Evolutionary conservation across 208 protist genomes (phyloP).

Genomic region (Leishmania braziliensis): DNA sequence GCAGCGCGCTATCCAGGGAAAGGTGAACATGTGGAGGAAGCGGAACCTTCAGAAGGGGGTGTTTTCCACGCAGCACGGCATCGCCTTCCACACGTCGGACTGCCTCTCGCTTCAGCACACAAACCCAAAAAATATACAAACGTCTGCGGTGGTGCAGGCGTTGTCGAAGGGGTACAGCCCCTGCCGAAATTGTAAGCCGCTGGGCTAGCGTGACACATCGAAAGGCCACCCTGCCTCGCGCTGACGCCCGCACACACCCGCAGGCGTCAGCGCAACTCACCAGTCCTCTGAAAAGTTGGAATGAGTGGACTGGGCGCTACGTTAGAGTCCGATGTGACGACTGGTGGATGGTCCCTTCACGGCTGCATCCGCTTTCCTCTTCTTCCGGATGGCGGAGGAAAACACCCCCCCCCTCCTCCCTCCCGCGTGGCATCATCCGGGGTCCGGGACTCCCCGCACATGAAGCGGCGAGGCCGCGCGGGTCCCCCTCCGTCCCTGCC

Average conservation of each 20-base stretch:
- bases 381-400: not conserved
- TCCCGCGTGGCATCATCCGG: no score
- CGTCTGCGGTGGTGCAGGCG: slow-evolving; percentile 28
- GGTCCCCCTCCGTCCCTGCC: no score
- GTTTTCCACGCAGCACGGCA: slow-evolving; percentile 42
- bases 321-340: not conserved
- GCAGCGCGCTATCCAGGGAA: slow-evolving; percentile 20
- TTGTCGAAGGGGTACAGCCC: slow-evolving; percentile 43
- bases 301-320: no score
- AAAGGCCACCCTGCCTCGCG: no score
- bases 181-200: slow-evolving; percentile 54
- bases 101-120: slow-evolving; percentile 29
- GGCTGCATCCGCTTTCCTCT: not conserved
- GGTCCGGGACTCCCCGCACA: no score
- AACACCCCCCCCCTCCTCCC: not conserved
- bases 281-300: no score
- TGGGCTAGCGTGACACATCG: slow-evolving; percentile 1
- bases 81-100: slow-evolving; percentile 47
- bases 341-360: not conserved
- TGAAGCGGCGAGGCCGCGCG: no score
- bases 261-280: no score
- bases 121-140: slow-evolving; percentile 13
- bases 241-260: no score
- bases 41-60: slow-evolving; percentile 37
- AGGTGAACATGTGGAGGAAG: slow-evolving; percentile 50